These are phyloP conservation scores for Lepidium sativum DNA, from an alignment of 345 rosid species.

Conservation along the genomic window DNA sequence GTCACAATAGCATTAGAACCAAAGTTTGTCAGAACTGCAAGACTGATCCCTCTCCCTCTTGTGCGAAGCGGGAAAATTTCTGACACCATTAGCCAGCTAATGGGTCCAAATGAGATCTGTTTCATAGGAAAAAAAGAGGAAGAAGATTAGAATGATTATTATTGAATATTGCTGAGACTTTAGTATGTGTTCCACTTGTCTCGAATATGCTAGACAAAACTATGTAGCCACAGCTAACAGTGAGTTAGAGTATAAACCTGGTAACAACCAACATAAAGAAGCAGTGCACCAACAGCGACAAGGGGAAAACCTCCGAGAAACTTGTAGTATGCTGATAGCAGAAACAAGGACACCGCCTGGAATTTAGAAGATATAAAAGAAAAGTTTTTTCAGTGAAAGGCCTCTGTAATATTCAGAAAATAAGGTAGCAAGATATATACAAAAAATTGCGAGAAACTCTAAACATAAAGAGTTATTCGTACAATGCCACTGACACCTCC, in stretches of 20 bases:
- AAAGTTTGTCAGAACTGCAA: constrained; percentile 88
- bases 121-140: not conserved
- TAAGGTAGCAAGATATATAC: not conserved
- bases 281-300: constrained; percentile 77
- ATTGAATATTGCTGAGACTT: not conserved
- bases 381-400: not conserved
- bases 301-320: constrained; percentile 58
- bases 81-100: constrained; percentile 98
- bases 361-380: constrained; percentile 21
- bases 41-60: constrained; percentile 86
- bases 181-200: not conserved
- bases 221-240: not conserved
- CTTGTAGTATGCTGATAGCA: constrained; percentile 78
- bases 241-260: constrained; percentile 45
- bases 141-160: not conserved
- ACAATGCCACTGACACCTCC: constrained; percentile 94
- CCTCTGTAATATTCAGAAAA: not conserved
- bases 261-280: constrained; percentile 89
- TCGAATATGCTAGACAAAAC: not conserved
- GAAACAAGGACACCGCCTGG: constrained; percentile 71
- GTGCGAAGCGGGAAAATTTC: constrained; percentile 87
- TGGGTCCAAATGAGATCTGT: constrained; percentile 96
- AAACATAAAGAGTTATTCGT: constrained; percentile 17
- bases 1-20: constrained; percentile 96
- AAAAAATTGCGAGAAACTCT: not conserved